Percentiles rank a stretch among this genome's conserved stretches.
phyloP scores from a whole-genome alignment of 192 early-diverging fungal species.

The Coemansia sp. region DNA sequence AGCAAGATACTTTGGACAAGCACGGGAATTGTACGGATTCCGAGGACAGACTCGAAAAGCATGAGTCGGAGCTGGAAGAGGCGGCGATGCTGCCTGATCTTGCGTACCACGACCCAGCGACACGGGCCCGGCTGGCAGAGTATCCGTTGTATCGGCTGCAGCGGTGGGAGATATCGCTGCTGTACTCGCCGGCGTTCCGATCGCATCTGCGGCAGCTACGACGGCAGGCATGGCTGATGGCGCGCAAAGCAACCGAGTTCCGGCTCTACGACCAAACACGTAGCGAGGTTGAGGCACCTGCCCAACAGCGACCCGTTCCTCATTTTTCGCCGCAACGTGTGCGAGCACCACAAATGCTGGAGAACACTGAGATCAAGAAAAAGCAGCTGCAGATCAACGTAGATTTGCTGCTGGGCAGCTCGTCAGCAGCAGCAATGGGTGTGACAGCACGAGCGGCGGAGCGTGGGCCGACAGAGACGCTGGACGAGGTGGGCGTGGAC shows the following conservation, averaged over 20 bases:
- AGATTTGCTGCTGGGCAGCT: constrained; percentile 36
- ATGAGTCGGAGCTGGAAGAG: constrained; percentile 16
- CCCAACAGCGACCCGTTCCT: constrained; percentile 40
- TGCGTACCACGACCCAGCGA: constrained; percentile 48
- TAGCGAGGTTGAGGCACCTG: constrained; percentile 6
- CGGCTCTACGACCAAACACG: constrained; percentile 37
- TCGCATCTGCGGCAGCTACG: constrained; percentile 36
- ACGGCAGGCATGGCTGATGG: constrained; percentile 34
- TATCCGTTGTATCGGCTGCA: constrained; percentile 50
- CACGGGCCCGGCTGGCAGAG: constrained; percentile 31
- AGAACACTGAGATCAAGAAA: constrained; percentile 49
- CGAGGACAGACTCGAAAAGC: not conserved
- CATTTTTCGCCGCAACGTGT: constrained; percentile 47
- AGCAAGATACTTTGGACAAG: not conserved
- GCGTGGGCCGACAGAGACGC: not conserved
- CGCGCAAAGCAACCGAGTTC: constrained; percentile 35
- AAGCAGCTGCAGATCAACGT: constrained; percentile 53
- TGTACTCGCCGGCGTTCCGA: constrained; percentile 46
- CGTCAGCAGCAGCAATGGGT: constrained; percentile 2
- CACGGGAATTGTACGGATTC: not conserved
- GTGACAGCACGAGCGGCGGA: constrained; percentile 2
- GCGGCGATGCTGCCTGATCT: constrained; percentile 35
- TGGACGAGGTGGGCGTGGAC: constrained; percentile 46
- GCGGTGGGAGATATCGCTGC: constrained; percentile 51
- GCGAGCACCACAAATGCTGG: constrained; percentile 31